A percentile compares a stretch with the other conserved stretches of the same genome.
Conservation (phyloP, 441 rosid genomes). For the Erodium trifolium region DNA sequence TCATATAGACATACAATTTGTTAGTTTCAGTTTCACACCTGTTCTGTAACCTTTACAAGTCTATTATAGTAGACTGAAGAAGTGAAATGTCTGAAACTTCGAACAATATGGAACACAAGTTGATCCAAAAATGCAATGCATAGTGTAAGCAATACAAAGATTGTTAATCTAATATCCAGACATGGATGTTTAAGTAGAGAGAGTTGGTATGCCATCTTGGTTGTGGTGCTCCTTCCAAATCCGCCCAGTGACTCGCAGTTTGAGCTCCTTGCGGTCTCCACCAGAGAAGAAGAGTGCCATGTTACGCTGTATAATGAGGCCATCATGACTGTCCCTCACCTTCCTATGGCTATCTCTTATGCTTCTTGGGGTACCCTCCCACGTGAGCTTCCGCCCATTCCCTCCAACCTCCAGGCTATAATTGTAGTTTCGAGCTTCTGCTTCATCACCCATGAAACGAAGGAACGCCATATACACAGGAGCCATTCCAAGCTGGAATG, state of each 20-base stretch:
- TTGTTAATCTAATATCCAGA: no score
- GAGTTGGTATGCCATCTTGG: not conserved
- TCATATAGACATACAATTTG: not conserved
- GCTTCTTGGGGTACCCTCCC: conserved; percentile 86
- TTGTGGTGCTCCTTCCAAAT: conserved; percentile 60
- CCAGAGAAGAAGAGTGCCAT: conserved; percentile 39
- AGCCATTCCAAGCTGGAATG: no score
- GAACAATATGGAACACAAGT: not conserved
- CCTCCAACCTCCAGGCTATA: conserved; percentile 81
- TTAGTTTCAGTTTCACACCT: no score
- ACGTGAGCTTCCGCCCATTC: conserved; percentile 52
- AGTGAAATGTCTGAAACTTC: not conserved
- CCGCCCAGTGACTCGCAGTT: conserved; percentile 66
- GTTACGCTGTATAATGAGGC: conserved; percentile 63
- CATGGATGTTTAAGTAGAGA: not conserved
- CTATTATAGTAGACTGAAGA: no score
- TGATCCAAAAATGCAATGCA: no score
- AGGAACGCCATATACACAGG: conserved; percentile 26
- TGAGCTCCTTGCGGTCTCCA: conserved; percentile 45
- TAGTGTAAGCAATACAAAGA: not conserved
- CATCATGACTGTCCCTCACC: conserved; percentile 80
- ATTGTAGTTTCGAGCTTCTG: conserved; percentile 59
- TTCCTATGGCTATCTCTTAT: conserved; percentile 71
- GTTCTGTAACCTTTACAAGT: no score
- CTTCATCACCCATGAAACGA: conserved; percentile 76